phyloP scores from a whole-genome alignment of 2,329 filamentous ascomycete species.

The Colletotrichum lindemuthianum region DNA sequence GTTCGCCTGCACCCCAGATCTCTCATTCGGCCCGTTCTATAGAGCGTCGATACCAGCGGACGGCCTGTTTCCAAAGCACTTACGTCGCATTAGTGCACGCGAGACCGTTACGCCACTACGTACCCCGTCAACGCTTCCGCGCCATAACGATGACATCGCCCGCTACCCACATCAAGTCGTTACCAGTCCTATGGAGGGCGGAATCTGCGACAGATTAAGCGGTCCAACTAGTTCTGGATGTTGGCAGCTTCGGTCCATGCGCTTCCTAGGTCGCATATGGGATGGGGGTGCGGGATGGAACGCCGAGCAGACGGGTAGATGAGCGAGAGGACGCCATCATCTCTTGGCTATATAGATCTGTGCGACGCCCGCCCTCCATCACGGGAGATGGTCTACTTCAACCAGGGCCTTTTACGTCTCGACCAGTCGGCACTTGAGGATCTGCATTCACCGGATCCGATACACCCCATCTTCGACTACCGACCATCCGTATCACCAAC shows the following conservation, averaged over 20 bases:
- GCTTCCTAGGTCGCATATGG: neutral
- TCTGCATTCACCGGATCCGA: conserved; percentile 1
- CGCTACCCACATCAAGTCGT: conserved; percentile 17
- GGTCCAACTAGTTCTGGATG: conserved; percentile 1
- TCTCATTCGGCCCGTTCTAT: conserved; percentile 29
- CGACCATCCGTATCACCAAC: neutral
- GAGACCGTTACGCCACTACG: neutral
- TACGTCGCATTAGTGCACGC: neutral
- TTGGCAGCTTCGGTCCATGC: neutral
- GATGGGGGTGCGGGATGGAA: neutral
- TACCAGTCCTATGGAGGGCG: neutral
- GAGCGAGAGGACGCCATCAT: neutral
- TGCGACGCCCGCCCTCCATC: neutral
- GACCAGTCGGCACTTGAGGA: neutral
- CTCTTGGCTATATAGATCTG: conserved; percentile 31
- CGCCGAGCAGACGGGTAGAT: neutral
- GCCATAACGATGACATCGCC: conserved; percentile 27
- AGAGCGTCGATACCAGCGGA: conserved; percentile 20
- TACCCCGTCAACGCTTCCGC: conserved; percentile 15
- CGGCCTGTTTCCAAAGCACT: neutral
- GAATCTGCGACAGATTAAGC: conserved; percentile 30
- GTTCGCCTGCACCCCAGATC: conserved; percentile 11
- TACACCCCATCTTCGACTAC: neutral
- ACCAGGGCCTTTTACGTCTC: conserved; percentile 10
- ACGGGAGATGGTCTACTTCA: neutral